These are phyloP conservation scores for Puya raimondii DNA, from an alignment of 176 grass and related monocot genomes.

Conservation along the genomic window DNA sequence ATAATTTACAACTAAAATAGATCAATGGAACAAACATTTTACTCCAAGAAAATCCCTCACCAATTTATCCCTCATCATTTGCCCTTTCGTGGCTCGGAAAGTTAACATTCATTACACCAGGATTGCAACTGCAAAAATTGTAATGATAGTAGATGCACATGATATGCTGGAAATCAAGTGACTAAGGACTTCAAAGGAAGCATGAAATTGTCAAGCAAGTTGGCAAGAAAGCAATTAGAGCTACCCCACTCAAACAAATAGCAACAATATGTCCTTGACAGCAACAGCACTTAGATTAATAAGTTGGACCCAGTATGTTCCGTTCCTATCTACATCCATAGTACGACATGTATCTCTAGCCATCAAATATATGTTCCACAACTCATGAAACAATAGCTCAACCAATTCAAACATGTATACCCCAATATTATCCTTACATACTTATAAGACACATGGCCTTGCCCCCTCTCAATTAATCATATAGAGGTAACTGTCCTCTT, in stretches of 20 bases:
- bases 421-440: slow-evolving; percentile 13
- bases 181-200: too few relatives aligned
- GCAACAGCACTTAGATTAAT: not conserved
- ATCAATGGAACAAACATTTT: too few relatives aligned
- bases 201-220: slow-evolving; percentile 17
- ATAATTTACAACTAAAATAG: too few relatives aligned
- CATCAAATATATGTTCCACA: too few relatives aligned
- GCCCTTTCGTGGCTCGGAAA: too few relatives aligned
- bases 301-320: slow-evolving; percentile 10
- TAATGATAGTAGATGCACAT: too few relatives aligned
- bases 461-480: slow-evolving; percentile 23
- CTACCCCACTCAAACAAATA: slow-evolving; percentile 10
- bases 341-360: not conserved
- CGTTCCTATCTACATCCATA: slow-evolving; percentile 1
- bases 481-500: not conserved
- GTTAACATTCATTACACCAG: too few relatives aligned
- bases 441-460: slow-evolving; percentile 23
- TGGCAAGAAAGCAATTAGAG: not conserved
- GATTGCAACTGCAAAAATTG: too few relatives aligned
- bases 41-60: too few relatives aligned
- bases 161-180: too few relatives aligned
- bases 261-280: not conserved
- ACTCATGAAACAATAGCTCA: too few relatives aligned
- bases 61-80: too few relatives aligned
- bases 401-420: not conserved